Base-by-base conservation (phyloP, 495 filamentous ascomycete species). In the Neurospora intermedia region DNA sequence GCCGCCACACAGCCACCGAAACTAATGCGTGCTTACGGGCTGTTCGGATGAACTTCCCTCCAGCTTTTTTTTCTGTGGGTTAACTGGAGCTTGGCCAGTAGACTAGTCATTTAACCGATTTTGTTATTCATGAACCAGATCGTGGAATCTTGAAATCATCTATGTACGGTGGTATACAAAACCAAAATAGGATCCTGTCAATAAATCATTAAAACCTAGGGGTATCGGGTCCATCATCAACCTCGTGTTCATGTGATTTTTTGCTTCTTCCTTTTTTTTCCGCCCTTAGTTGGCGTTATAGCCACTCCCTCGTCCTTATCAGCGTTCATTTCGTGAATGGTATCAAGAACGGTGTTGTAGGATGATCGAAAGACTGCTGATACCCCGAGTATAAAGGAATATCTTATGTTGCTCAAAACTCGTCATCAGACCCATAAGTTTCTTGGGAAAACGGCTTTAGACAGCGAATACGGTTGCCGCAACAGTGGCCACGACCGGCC, bases 401-500 rank as follows among this genome's bases (percentile, higher is more conserved):
- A 18, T 35, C 13, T 66, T 27, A 7, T 66, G 8, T 27, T 66
- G 27, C 54, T 66, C 27, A 6, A 7, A 18, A 3, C n/a, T 70
- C 23, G n/a, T 46, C 18, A 48, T 39, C 38, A 45, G 41, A 18
- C 23, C n/a, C 39, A 7, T 16, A 18, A 20, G 15, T 20, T 43
- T 18, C 43, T 31, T 20, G 20, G 10, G 38, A 3, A 15, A 10
- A 8, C 35, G 9, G 27, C 69, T 79, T 79, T 80, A 84, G 31
- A 74, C 69, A 4, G 82, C 23, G 42, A 83, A 88, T 10, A 89
- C 86, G 13, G 85, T 81, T 23, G 89, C 88, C 8, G 88, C 72
- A 42, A 85, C 88, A 39, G 86, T 85, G 69, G 89, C 87, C 35
- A 87, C 79, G 1, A 82, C 77, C 9, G 84, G 84, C 89, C 88